Conservation (phyloP, 2,329 filamentous ascomycete species). For the Cercospora sojina region DNA sequence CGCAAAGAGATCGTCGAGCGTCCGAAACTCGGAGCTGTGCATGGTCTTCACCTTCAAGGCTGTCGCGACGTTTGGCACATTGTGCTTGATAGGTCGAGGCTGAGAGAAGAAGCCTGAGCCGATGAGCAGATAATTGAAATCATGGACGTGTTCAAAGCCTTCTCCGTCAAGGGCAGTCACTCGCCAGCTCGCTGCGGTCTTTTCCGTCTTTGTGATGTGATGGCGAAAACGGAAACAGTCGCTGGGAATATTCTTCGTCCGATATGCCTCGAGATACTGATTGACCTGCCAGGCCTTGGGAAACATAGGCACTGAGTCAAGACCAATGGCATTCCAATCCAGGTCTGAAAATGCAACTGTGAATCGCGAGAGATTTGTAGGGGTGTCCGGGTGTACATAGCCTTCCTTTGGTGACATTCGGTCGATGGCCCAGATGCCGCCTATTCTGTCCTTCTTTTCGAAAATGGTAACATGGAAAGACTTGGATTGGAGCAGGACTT, state of each 20-base stretch:
- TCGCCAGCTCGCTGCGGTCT: slow-evolving; percentile 22
- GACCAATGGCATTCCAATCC: slow-evolving; percentile 60
- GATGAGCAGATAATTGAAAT: slow-evolving; percentile 70
- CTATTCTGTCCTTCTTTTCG: slow-evolving; percentile 64
- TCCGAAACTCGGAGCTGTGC: slow-evolving; percentile 68
- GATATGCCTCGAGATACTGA: slow-evolving; percentile 67
- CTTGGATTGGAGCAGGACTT: slow-evolving; percentile 63
- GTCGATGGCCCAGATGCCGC: slow-evolving; percentile 70
- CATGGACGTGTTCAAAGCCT: slow-evolving; percentile 21
- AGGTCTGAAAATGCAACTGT: slow-evolving; percentile 65
- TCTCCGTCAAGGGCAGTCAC: slow-evolving; percentile 23
- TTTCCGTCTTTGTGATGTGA: slow-evolving; percentile 25
- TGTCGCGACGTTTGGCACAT: slow-evolving; percentile 34
- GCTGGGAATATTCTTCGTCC: slow-evolving; percentile 55
- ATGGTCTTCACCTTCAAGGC: slow-evolving; percentile 48
- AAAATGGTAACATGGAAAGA: slow-evolving; percentile 69
- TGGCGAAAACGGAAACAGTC: slow-evolving; percentile 50
- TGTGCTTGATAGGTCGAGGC: slow-evolving; percentile 57
- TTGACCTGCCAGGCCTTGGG: slow-evolving; percentile 77
- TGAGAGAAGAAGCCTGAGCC: slow-evolving; percentile 74
- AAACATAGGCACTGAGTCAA: slow-evolving; percentile 58
- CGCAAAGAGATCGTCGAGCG: slow-evolving; percentile 44
- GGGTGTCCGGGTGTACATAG: slow-evolving; percentile 60
- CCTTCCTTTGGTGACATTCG: slow-evolving; percentile 43
- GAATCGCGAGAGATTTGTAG: slow-evolving; percentile 73